These are phyloP conservation scores for Lophiotrema nucula DNA, from an alignment of 495 filamentous ascomycete species.

Conservation along the genomic window DNA sequence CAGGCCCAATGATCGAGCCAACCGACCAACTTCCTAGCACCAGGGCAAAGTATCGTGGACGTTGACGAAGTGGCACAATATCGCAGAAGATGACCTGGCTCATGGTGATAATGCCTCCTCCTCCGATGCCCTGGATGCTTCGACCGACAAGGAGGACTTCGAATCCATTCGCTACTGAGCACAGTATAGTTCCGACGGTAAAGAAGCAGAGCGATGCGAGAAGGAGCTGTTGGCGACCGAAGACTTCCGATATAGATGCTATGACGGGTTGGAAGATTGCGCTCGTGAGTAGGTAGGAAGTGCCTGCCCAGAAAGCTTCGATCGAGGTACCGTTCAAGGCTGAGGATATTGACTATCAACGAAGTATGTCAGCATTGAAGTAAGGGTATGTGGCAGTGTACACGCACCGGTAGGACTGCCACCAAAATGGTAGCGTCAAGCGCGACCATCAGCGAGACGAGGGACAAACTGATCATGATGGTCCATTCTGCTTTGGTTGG, in stretches of 20 bases:
- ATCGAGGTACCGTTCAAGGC: conserved; percentile 48
- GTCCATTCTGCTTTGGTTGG: conserved; percentile 9
- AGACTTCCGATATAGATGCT: conserved; percentile 50
- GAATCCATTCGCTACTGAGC: conserved; percentile 14
- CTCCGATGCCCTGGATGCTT: conserved; percentile 37
- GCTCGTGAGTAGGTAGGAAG: conserved; percentile 59
- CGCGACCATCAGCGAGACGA: conserved; percentile 46
- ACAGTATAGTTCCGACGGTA: conserved; percentile 31
- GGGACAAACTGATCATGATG: conserved; percentile 19
- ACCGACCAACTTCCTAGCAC: conserved; percentile 41
- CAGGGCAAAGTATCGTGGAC: conserved; percentile 41
- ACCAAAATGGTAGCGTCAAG: conserved; percentile 58
- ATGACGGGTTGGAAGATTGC: conserved; percentile 58
- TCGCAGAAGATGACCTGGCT: conserved; percentile 33
- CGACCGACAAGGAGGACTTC: conserved; percentile 29
- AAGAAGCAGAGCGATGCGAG: conserved; percentile 43
- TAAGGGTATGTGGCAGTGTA: too few species aligned
- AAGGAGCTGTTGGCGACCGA: conserved; percentile 47
- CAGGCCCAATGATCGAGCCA: conserved; percentile 28
- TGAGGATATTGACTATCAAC: conserved; percentile 42
- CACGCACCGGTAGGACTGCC: conserved; percentile 36
- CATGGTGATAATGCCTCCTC: conserved; percentile 30
- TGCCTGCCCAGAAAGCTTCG: conserved; percentile 57
- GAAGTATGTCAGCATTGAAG: conserved; percentile 1
- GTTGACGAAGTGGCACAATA: conserved; percentile 41